Percentiles rank a stretch among this genome's conserved stretches.
Evolutionary conservation across 345 rosid genomes (phyloP).

Genomic region (Laguncularia racemosa): DNA sequence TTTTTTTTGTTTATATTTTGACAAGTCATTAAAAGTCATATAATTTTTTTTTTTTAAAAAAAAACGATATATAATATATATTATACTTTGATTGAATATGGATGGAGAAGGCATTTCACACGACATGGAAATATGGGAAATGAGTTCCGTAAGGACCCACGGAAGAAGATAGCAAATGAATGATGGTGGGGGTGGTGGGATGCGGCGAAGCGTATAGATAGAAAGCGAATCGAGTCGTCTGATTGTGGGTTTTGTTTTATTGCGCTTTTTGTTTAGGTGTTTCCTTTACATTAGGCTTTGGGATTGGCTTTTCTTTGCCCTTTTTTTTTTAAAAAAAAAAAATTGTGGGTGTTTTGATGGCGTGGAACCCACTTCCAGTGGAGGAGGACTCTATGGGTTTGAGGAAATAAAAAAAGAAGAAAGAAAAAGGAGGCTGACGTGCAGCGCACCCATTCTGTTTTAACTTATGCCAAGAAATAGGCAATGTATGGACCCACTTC

Average conservation of each 20-base stretch:
- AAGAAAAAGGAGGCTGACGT: constrained; percentile 34
- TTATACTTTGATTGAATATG: too few species aligned
- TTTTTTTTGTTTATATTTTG: too few species aligned
- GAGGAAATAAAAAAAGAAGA: too few species aligned
- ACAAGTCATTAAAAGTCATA: too few species aligned
- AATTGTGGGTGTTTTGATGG: constrained; percentile 10
- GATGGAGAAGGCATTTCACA: too few species aligned
- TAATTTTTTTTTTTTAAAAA: too few species aligned
- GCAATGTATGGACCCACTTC: constrained; percentile 10
- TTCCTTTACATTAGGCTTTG: not conserved
- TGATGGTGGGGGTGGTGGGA: constrained; percentile 18
- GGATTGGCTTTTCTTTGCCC: too few species aligned
- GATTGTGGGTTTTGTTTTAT: too few species aligned
- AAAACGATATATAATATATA: too few species aligned
- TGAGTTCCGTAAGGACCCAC: too few species aligned
- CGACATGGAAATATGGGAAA: too few species aligned
- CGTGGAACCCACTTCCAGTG: constrained; percentile 73
- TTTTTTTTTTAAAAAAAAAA: too few species aligned
- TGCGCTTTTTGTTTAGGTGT: not conserved
- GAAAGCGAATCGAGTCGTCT: not conserved
- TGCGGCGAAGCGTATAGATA: constrained; percentile 33
- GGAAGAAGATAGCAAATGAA: not conserved
- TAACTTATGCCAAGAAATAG: not conserved
- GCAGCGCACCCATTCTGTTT: constrained; percentile 37
- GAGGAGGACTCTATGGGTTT: constrained; percentile 31